Conservation (phyloP, 2,329 filamentous ascomycete genomes). For the Pseudocercospora macadamiae region DNA sequence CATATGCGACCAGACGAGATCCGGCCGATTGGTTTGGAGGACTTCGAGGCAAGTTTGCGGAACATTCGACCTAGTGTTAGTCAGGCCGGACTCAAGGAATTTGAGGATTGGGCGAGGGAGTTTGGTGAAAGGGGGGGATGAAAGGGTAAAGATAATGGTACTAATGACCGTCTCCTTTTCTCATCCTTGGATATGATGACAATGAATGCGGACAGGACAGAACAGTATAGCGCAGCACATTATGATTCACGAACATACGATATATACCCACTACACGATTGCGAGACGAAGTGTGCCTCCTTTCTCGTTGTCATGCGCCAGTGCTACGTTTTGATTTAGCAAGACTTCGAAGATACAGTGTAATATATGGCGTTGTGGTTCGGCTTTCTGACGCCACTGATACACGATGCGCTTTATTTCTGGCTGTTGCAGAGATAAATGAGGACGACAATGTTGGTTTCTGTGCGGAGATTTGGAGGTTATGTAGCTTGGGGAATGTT, state of each 20-base stretch:
- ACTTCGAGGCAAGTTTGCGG: conserved; percentile 81
- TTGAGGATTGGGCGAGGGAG: conserved; percentile 90
- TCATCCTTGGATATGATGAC: too few species aligned
- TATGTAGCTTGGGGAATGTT: too few species aligned
- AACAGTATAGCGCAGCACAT: background rate
- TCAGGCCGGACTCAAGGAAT: conserved; percentile 79
- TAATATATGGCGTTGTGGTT: background rate
- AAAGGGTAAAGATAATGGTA: background rate
- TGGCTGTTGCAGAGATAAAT: too few species aligned
- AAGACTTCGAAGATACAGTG: too few species aligned
- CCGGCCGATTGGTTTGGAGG: conserved; percentile 76
- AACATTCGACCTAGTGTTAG: conserved; percentile 91
- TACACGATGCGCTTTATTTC: background rate
- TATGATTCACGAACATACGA: background rate
- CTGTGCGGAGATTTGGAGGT: too few species aligned
- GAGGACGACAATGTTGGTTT: too few species aligned
- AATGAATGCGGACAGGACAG: too few species aligned
- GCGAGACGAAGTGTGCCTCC: too few species aligned
- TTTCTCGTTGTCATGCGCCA: too few species aligned
- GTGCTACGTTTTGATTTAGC: too few species aligned
- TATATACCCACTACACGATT: too few species aligned
- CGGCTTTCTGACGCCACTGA: background rate
- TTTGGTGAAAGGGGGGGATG: conserved; percentile 90
- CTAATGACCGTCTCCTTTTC: too few species aligned
- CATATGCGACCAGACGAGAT: conserved; percentile 95